phyloP scores from a whole-genome alignment of 164 flowering plant species.

The Saururus chinensis region DNA sequence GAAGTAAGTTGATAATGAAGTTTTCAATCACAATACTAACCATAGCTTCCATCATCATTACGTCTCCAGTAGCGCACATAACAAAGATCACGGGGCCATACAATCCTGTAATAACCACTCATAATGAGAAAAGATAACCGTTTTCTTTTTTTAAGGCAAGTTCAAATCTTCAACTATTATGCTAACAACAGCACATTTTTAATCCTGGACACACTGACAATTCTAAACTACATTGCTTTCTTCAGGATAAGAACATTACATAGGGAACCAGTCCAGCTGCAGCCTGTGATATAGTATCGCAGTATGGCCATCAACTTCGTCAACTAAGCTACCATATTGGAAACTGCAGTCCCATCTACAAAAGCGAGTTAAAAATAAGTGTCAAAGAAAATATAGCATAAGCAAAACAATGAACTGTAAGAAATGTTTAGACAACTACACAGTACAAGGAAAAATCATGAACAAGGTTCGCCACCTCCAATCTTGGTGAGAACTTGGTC shows the following conservation, averaged over 20 bases:
- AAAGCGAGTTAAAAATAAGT: background rate
- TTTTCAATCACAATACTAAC: slow-evolving; percentile 20
- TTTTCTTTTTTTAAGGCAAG: background rate
- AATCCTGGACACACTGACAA: background rate
- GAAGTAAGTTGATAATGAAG: background rate
- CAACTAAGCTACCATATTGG: slow-evolving; percentile 94
- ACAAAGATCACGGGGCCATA: slow-evolving; percentile 99
- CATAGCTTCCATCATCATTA: slow-evolving; percentile 99
- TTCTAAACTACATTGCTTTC: background rate
- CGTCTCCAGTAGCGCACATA: slow-evolving; percentile 99
- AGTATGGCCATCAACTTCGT: slow-evolving; percentile 99
- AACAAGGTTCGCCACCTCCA: background rate
- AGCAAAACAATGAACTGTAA: background rate
- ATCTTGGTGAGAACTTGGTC: background rate
- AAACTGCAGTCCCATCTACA: slow-evolving; percentile 98
- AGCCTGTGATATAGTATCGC: slow-evolving; percentile 90
- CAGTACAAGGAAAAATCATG: background rate
- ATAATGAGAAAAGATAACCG: background rate
- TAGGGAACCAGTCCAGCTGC: slow-evolving; percentile 96
- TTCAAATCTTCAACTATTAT: background rate
- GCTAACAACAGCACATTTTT: background rate
- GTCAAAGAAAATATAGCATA: background rate
- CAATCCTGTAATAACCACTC: slow-evolving; percentile 42
- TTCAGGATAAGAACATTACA: slow-evolving; percentile 31
- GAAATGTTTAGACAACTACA: too few species aligned